Percentiles rank a stretch among this genome's conserved stretches.
These are phyloP conservation scores for Mucor saturninus DNA, from an alignment of 371 early-diverging fungal genomes.

Conservation along the genomic window DNA sequence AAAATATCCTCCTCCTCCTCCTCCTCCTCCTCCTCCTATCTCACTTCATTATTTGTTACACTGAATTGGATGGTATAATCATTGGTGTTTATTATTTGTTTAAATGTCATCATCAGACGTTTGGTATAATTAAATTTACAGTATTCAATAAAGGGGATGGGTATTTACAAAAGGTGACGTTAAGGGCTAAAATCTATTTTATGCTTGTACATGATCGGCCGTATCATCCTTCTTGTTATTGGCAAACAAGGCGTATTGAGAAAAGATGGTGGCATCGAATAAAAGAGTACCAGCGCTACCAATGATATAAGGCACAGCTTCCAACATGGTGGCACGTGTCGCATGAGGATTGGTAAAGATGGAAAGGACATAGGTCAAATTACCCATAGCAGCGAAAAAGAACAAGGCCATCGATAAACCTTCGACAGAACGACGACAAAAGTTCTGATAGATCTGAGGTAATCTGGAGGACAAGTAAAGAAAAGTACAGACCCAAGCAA, in stretches of 20 bases:
- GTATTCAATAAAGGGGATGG: not conserved
- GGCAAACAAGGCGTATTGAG: constrained; percentile 46
- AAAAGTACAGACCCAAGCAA: constrained; percentile 71
- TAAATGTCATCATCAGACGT: not conserved
- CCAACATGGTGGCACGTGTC: constrained; percentile 44
- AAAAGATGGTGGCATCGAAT: constrained; percentile 69
- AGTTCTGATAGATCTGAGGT: constrained; percentile 74
- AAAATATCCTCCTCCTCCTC: too few relatives aligned
- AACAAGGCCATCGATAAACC: constrained; percentile 75
- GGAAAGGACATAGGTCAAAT: constrained; percentile 69
- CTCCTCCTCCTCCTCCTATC: too few relatives aligned
- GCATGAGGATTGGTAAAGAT: constrained; percentile 64
- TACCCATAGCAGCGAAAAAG: constrained; percentile 73
- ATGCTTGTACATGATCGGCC: not conserved
- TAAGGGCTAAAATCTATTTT: too few relatives aligned
- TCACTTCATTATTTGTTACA: not conserved
- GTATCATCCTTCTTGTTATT: constrained; percentile 2
- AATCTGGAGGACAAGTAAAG: constrained; percentile 71
- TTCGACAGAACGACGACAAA: constrained; percentile 61
- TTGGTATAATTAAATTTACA: constrained; percentile 4
- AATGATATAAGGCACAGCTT: constrained; percentile 70
- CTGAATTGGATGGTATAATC: not conserved
- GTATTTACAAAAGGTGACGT: not conserved
- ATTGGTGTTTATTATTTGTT: not conserved
- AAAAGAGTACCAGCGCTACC: constrained; percentile 70